A percentile compares a stretch with the other conserved stretches of the same genome.
Conservation (phyloP, 2,329 filamentous ascomycete genomes). For the Sporothrix pseudoabietina region DNA sequence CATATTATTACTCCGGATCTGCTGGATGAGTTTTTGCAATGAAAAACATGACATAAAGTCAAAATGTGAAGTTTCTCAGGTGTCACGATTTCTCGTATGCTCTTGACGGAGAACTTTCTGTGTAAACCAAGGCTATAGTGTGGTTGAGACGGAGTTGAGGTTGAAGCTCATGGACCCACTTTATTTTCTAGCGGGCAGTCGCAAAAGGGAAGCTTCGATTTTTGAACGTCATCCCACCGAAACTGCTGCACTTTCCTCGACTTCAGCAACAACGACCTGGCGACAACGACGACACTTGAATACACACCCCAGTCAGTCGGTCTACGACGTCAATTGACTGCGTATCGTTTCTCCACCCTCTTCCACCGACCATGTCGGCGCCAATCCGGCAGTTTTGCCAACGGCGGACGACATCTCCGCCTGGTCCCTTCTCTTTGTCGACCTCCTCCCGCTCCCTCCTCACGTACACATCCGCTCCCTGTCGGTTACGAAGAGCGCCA, state of each 20-base stretch:
- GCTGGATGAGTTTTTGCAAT: no score
- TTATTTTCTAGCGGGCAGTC: neutral
- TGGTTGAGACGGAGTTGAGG: neutral
- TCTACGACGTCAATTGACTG: neutral
- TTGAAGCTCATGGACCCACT: constrained; percentile 3
- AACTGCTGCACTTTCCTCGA: neutral
- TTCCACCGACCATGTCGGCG: constrained; percentile 12
- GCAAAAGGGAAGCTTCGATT: neutral
- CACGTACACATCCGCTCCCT: neutral
- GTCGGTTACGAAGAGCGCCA: neutral
- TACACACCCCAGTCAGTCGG: neutral
- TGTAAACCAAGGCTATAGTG: no score
- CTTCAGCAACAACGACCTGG: neutral
- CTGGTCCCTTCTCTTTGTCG: neutral
- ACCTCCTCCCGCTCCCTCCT: neutral
- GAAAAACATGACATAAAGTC: no score
- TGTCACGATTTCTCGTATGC: no score
- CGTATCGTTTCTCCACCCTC: no score
- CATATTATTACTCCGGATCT: no score
- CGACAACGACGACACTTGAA: neutral
- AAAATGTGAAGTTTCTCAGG: no score
- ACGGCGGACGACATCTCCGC: neutral
- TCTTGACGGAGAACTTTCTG: no score
- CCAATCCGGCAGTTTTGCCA: constrained; percentile 11
- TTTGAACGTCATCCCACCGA: constrained; percentile 24